These are phyloP conservation scores for Penicillium atrosanguineum DNA, from an alignment of 495 filamentous ascomycete species.

Conservation along the genomic window DNA sequence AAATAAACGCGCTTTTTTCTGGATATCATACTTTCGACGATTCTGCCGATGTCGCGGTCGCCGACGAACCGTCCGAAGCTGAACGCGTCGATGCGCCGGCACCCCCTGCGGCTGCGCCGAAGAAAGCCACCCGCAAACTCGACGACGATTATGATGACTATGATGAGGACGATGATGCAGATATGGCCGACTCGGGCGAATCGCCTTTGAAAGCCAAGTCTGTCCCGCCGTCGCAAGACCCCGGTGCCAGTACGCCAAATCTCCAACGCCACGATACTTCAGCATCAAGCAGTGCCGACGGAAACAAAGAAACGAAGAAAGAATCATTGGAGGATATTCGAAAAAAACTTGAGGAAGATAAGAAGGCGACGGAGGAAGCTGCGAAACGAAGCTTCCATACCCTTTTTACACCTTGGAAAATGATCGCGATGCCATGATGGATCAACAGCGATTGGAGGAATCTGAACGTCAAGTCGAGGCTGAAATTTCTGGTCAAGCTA, in stretches of 20 bases:
- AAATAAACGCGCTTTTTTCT: constrained; percentile 59
- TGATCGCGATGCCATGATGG: constrained; percentile 92
- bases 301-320: constrained; percentile 48
- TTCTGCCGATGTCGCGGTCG: constrained; percentile 24
- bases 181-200: constrained; percentile 51
- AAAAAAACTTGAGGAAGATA: constrained; percentile 90
- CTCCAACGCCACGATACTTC: constrained; percentile 30
- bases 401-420: constrained; percentile 89
- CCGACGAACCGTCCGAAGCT: constrained; percentile 29
- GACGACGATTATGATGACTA: constrained; percentile 80
- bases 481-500: constrained; percentile 74
- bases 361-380: constrained; percentile 87
- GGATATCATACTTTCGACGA: constrained; percentile 39
- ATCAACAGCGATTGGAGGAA: constrained; percentile 95
- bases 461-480: constrained; percentile 93
- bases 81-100: constrained; percentile 42
- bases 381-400: constrained; percentile 87
- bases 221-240: constrained; percentile 38
- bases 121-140: constrained; percentile 67
- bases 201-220: constrained; percentile 63
- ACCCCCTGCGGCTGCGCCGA: constrained; percentile 41
- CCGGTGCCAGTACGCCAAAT: constrained; percentile 25
- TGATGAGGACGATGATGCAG: constrained; percentile 80
- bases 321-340: constrained; percentile 80
- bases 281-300: constrained; percentile 27